A percentile compares a stretch with the other conserved stretches of the same genome.
phyloP scores from a whole-genome alignment of 164 flowering plant species.

The Nymphaea colorata region DNA sequence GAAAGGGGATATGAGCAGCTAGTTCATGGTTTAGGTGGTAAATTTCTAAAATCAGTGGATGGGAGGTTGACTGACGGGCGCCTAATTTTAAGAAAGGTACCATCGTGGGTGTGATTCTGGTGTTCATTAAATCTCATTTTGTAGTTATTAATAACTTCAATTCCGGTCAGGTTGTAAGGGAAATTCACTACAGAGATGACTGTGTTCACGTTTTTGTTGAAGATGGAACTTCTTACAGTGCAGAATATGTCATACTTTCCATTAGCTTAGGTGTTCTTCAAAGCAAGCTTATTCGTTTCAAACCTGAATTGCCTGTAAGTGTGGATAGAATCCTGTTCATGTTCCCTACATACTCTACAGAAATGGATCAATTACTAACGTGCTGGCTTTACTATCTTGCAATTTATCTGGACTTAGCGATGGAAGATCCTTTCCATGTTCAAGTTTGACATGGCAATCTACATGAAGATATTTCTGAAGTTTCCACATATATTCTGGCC shows the following conservation, averaged over 20 bases:
- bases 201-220: neutral
- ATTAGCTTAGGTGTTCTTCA: slow-evolving; percentile 1
- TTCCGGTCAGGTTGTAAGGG: neutral
- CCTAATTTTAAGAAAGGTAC: neutral
- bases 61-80: neutral
- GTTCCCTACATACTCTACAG: neutral
- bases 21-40: neutral
- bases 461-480: slow-evolving; percentile 14
- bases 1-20: slow-evolving; percentile 2
- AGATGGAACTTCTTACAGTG: neutral
- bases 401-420: slow-evolving; percentile 1
- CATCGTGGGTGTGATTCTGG: neutral
- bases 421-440: slow-evolving; percentile 11
- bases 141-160: neutral
- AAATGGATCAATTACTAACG: neutral
- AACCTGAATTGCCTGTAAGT: slow-evolving; percentile 3
- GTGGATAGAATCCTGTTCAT: neutral
- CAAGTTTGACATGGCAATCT: slow-evolving; percentile 11
- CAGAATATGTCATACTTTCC: neutral
- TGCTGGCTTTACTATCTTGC: neutral
- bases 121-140: neutral
- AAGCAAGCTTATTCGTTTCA: slow-evolving; percentile 1
- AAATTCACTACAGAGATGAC: slow-evolving; percentile 1
- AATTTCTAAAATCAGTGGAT: neutral
- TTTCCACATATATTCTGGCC: slow-evolving; percentile 21